A percentile compares a stretch with the other conserved stretches of the same genome.
phyloP scores from a whole-genome alignment of 2,329 filamentous ascomycete genomes.

The Hypoxylon sp. region DNA sequence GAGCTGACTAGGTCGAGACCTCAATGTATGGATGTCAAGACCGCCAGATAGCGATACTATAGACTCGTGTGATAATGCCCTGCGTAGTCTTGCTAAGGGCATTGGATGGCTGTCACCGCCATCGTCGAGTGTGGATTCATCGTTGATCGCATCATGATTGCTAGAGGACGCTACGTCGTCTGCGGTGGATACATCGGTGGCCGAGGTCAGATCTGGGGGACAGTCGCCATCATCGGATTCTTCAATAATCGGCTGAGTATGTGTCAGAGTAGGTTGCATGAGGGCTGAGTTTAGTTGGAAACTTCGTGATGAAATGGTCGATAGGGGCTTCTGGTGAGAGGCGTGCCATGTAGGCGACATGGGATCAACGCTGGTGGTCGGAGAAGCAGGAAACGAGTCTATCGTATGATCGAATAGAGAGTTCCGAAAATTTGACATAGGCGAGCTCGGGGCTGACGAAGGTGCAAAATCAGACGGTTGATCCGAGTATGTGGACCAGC shows the following conservation, averaged over 20 bases:
- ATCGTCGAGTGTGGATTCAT: conserved; percentile 45
- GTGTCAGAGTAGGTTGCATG: conserved; percentile 42
- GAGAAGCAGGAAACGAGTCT: conserved; percentile 82
- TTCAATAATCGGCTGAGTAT: conserved; percentile 50
- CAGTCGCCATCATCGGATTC: conserved; percentile 53
- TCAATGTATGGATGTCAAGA: conserved; percentile 89
- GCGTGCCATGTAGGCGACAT: conserved; percentile 70
- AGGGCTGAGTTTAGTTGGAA: conserved; percentile 55
- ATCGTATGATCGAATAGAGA: conserved; percentile 84
- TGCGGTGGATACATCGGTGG: conserved; percentile 55
- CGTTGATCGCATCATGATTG: conserved; percentile 32
- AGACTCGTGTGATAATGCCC: conserved; percentile 84
- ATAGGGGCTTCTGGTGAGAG: conserved; percentile 67
- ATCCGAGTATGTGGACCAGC: conserved; percentile 75
- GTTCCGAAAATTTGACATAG: conserved; percentile 77
- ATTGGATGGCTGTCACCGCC: conserved; percentile 53
- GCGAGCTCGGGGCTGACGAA: conserved; percentile 85
- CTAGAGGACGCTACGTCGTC: conserved; percentile 49
- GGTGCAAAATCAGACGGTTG: conserved; percentile 73
- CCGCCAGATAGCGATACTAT: conserved; percentile 88
- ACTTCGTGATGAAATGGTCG: conserved; percentile 67
- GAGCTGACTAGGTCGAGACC: conserved; percentile 80
- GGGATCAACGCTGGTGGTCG: conserved; percentile 80
- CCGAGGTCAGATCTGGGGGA: conserved; percentile 50
- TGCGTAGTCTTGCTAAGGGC: conserved; percentile 67